phyloP scores from a whole-genome alignment of 2,329 filamentous ascomycete species.

The Sporothrix schenckii region DNA sequence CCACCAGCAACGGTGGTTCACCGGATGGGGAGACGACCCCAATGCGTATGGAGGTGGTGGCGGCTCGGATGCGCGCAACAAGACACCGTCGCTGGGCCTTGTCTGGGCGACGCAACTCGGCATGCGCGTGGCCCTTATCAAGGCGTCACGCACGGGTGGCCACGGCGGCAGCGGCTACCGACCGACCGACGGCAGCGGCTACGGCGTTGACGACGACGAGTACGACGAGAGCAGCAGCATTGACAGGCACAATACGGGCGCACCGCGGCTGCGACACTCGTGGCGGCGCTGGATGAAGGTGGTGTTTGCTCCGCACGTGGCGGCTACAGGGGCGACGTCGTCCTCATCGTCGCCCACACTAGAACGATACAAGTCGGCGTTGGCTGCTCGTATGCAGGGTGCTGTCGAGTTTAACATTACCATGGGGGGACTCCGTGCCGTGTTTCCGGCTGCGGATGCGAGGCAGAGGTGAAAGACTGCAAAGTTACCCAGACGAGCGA shows the following conservation, averaged over 20 bases:
- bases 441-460: not conserved
- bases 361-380: not conserved
- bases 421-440: constrained; percentile 60
- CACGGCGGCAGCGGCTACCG: constrained; percentile 43
- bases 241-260: constrained; percentile 46
- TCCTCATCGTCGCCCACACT: constrained; percentile 44
- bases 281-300: constrained; percentile 83
- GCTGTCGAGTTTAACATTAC: constrained; percentile 76
- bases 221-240: constrained; percentile 41
- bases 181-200: constrained; percentile 42
- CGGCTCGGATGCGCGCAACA: constrained; percentile 55
- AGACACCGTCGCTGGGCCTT: constrained; percentile 84
- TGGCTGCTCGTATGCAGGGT: constrained; percentile 39
- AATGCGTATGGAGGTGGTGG: constrained; percentile 43
- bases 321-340: constrained; percentile 51
- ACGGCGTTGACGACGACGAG: constrained; percentile 29
- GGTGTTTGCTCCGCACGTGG: constrained; percentile 81
- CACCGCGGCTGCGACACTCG: constrained; percentile 36
- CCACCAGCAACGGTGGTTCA: constrained; percentile 93
- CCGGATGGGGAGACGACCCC: constrained; percentile 83
- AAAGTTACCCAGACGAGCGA: not conserved
- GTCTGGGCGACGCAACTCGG: constrained; percentile 91
- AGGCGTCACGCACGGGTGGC: constrained; percentile 55
- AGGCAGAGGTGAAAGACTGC: not conserved
- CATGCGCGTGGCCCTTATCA: constrained; percentile 78